Percentiles rank a stretch among this genome's conserved stretches.
phyloP scores from a whole-genome alignment of 768 basidiomycete species.

The Auricularia cornea region DNA sequence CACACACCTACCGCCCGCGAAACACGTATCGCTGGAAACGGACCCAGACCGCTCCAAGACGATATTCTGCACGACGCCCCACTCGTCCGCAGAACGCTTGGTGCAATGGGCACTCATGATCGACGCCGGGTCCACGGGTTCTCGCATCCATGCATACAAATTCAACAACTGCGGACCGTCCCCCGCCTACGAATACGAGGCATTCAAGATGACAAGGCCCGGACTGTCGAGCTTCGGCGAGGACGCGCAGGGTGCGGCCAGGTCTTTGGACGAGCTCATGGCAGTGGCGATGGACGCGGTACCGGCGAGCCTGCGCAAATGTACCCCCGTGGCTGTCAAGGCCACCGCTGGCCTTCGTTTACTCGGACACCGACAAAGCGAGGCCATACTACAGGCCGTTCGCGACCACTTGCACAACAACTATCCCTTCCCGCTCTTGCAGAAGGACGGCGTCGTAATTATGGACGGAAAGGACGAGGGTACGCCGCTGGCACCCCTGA shows the following conservation, averaged over 20 bases:
- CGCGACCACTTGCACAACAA: conserved; percentile 41
- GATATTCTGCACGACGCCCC: conserved; percentile 56
- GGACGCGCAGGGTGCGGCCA: conserved; percentile 62
- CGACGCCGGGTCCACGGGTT: conserved; percentile 96
- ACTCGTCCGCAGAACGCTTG: conserved; percentile 41
- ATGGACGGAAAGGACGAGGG: conserved; percentile 98
- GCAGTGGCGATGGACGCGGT: conserved; percentile 75
- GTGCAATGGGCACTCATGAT: conserved; percentile 96
- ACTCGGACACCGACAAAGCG: conserved; percentile 52
- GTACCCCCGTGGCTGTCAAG: conserved; percentile 86
- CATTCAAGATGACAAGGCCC: conserved; percentile 73
- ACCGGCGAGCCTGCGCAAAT: conserved; percentile 51
- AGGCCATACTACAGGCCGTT: conserved; percentile 71
- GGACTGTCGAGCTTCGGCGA: conserved; percentile 63
- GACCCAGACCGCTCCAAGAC: conserved; percentile 72
- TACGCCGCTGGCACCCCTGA: conserved; percentile 2
- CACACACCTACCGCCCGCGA: conserved; percentile 1
- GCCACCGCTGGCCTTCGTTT: conserved; percentile 85
- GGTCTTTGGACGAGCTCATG: conserved; percentile 68
- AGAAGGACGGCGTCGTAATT: conserved; percentile 62
- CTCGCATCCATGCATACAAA: conserved; percentile 96
- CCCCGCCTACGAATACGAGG: conserved; percentile 84
- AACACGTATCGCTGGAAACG: conserved; percentile 45
- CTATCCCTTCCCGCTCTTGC: conserved; percentile 64
- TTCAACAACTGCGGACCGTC: conserved; percentile 83